phyloP scores from a whole-genome alignment of 2,329 filamentous ascomycete species.

The Thelonectria rubi region DNA sequence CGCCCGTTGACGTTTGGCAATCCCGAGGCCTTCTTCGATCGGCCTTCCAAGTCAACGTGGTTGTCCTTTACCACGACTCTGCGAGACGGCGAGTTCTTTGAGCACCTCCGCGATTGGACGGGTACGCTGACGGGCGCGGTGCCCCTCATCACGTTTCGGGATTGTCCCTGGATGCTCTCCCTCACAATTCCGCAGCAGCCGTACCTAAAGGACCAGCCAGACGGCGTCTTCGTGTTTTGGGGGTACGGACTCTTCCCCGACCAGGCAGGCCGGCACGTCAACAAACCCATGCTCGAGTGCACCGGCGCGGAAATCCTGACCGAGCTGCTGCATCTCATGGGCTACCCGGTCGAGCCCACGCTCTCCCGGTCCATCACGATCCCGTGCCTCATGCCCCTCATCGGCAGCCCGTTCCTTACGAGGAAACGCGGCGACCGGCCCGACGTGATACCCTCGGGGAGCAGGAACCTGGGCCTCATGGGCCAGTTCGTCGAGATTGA shows the following conservation, averaged over 20 bases:
- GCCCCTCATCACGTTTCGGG: conserved; percentile 39
- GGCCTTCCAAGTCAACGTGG: conserved; percentile 41
- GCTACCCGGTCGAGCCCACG: conserved; percentile 37
- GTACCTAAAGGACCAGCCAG: conserved; percentile 37
- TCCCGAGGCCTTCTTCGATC: conserved; percentile 41
- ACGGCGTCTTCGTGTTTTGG: conserved; percentile 40
- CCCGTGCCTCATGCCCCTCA: conserved; percentile 39
- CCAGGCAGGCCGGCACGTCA: conserved; percentile 36
- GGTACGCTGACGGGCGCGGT: conserved; percentile 36
- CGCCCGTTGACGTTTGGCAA: conserved; percentile 38
- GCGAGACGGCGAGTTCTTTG: conserved; percentile 34
- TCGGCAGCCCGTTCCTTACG: conserved; percentile 40
- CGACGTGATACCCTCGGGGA: conserved; percentile 36
- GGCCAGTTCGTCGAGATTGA: conserved; percentile 43
- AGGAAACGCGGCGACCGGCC: conserved; percentile 39
- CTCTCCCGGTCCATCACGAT: conserved; percentile 36
- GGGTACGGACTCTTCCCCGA: conserved; percentile 42
- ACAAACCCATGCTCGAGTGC: conserved; percentile 40
- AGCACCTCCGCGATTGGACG: conserved; percentile 37
- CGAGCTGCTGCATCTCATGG: conserved; percentile 38
- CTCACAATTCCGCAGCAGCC: conserved; percentile 38
- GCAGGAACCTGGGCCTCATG: conserved; percentile 41
- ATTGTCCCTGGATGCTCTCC: conserved; percentile 42
- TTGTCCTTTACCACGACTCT: conserved; percentile 40
- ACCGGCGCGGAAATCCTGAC: conserved; percentile 40